Base-by-base conservation (phyloP, 495 filamentous ascomycete genomes). In the Achaetomiella virescens region DNA sequence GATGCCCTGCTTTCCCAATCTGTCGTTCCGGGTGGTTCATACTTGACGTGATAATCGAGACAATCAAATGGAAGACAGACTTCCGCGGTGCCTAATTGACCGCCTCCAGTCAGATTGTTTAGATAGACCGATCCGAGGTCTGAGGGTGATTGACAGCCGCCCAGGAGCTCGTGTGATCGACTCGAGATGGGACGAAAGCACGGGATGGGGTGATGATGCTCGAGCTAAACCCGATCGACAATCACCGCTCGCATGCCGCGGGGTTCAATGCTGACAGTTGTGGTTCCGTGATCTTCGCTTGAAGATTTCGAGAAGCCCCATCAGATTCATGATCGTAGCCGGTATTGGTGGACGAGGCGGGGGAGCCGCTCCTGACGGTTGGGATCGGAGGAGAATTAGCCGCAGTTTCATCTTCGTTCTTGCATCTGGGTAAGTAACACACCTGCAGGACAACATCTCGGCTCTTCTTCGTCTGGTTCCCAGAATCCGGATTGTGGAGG, bases 351-450 rank as follows among this genome's bases (percentile, higher is more conserved):
- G 33, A 47, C 40, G 52, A 43, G 43, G 48, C 17, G 54, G 54
- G 54, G 52, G 46, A 56, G 36, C 43, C 31, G 37, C 24, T 53
- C 37, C 37, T 25, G 44, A 50, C 27, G 52, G 46, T 62, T 64
- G 54, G 58, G 60, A 66, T 62, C 63, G 58, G 62, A 53, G 61
- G 29, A 52, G 49, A 61, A 68, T 68, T 70, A 70, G 68, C 68
- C 68, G 65, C 63, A 59, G 68, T 68, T 68, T 70, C 66, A 70
- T 40, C 57, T n/a, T 65, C 38, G 42, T 48, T 54, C 47, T 54
- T 50, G 44, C 49, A 59, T 58, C 50, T 51, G 37, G 57, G 48
- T 36, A 43, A 52, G 60, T 62, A 54, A 54, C 60, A 59, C 46
- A n/a, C 10, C 58, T 55, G 55, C 55, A 60, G 46, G 54, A 54